phyloP scores from a whole-genome alignment of 2,329 filamentous ascomycete species.

The Hymenoscyphus linearis region DNA sequence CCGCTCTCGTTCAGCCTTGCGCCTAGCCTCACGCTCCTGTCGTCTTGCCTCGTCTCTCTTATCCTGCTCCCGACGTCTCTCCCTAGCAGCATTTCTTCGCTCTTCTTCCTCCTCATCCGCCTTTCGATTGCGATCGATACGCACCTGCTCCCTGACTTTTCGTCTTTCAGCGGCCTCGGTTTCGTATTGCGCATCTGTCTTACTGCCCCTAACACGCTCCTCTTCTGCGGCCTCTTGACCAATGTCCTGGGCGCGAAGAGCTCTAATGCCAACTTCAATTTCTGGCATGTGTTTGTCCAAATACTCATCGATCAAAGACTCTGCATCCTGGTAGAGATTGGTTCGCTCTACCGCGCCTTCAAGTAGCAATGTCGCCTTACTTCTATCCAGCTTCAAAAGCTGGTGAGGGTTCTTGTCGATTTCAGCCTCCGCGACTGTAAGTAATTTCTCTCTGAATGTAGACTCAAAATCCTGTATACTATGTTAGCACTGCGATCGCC shows the following conservation, averaged over 20 bases:
- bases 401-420: conserved; percentile 68
- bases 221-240: conserved; percentile 63
- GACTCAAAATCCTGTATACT: conserved; percentile 59
- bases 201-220: conserved; percentile 60
- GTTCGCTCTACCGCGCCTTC: conserved; percentile 74
- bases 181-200: conserved; percentile 70
- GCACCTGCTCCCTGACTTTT: conserved; percentile 53
- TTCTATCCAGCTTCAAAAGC: conserved; percentile 66
- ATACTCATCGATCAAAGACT: conserved; percentile 60
- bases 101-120: conserved; percentile 42
- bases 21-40: conserved; percentile 20
- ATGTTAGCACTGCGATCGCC: conserved; percentile 6
- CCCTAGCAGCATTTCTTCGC: conserved; percentile 35
- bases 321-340: conserved; percentile 68
- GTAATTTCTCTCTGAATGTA: conserved; percentile 59
- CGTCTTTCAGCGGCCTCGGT: conserved; percentile 58
- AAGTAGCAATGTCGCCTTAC: conserved; percentile 69
- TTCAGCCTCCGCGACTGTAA: conserved; percentile 66
- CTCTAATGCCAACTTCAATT: conserved; percentile 65
- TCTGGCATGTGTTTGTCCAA: conserved; percentile 57
- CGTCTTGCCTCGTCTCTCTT: conserved; percentile 15
- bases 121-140: conserved; percentile 39
- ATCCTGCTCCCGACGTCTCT: conserved; percentile 26
- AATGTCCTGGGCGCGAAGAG: conserved; percentile 61
- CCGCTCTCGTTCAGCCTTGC: conserved; percentile 19